Evolutionary conservation across 2,329 filamentous ascomycete species (phyloP).

Genomic region (Aspergillus latus): DNA sequence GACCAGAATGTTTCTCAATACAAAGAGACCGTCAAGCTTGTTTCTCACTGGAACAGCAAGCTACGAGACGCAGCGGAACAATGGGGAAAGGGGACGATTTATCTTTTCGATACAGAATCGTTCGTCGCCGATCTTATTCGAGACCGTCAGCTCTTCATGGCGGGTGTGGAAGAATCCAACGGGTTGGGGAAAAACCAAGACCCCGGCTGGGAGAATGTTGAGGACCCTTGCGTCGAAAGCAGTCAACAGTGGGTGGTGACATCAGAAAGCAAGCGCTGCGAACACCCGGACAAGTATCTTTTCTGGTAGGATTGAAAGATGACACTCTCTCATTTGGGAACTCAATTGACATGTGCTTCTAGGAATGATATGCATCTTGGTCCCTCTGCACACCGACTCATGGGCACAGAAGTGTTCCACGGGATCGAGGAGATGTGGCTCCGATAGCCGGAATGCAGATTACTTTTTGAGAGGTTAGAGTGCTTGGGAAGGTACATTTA

Average conservation of each 20-base stretch:
- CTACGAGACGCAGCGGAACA: conserved; percentile 29
- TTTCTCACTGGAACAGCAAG: conserved; percentile 37
- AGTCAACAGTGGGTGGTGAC: conserved; percentile 30
- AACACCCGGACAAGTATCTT: conserved; percentile 39
- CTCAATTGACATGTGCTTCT: conserved; percentile 13
- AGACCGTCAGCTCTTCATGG: conserved; percentile 38
- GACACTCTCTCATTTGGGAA: conserved; percentile 4
- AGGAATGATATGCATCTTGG: conserved; percentile 46
- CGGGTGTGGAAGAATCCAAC: conserved; percentile 36
- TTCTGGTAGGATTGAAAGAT: conserved; percentile 39
- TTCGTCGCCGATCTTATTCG: conserved; percentile 42
- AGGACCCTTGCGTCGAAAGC: conserved; percentile 34
- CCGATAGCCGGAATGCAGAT: conserved; percentile 12
- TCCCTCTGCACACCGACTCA: conserved; percentile 37
- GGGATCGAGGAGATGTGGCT: conserved; percentile 38
- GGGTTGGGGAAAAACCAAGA: conserved; percentile 35
- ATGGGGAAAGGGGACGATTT: conserved; percentile 38
- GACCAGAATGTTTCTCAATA: conserved; percentile 28
- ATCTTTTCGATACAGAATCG: conserved; percentile 42
- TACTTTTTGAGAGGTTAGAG: conserved; percentile 3
- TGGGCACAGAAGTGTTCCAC: conserved; percentile 40
- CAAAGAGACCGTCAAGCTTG: conserved; percentile 35
- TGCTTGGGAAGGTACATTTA: background rate
- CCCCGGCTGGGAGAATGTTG: conserved; percentile 39
- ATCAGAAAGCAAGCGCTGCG: conserved; percentile 34